phyloP scores from a whole-genome alignment of 257 asterid species.

The Fraxinus anomala region DNA sequence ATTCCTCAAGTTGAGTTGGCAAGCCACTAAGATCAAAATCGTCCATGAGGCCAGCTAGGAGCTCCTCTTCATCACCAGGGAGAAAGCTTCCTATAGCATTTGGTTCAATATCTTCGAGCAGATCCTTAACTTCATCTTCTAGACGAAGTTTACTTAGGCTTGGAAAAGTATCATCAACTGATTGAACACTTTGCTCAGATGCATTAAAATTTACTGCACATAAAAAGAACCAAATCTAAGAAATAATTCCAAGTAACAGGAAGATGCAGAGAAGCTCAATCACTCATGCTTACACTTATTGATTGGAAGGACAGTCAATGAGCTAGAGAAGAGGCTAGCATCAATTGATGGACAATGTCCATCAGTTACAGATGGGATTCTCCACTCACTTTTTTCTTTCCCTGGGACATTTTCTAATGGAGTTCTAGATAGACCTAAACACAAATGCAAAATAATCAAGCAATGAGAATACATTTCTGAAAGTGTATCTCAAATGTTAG shows the following conservation, averaged over 20 bases:
- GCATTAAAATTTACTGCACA: conserved; percentile 61
- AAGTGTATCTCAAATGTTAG: conserved; percentile 10
- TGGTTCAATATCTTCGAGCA: conserved; percentile 52
- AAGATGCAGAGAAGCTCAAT: conserved; percentile 12
- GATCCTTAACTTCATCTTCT: conserved; percentile 53
- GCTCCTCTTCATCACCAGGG: conserved; percentile 93
- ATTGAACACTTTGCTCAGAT: conserved; percentile 41
- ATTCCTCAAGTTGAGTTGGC: conserved; percentile 88
- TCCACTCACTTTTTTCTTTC: conserved; percentile 57
- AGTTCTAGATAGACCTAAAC: conserved; percentile 38
- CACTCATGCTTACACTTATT: conserved; percentile 53
- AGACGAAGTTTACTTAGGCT: conserved; percentile 40
- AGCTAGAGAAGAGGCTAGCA: conserved; percentile 84
- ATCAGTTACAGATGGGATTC: conserved; percentile 50
- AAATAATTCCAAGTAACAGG: not conserved
- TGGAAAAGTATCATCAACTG: conserved; percentile 58
- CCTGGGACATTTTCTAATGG: conserved; percentile 32
- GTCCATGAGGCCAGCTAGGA: conserved; percentile 83
- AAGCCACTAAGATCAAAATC: conserved; percentile 84
- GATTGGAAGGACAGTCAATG: conserved; percentile 70
- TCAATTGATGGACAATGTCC: conserved; percentile 54
- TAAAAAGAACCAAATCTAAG: conserved; percentile 5
- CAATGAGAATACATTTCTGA: conserved; percentile 9
- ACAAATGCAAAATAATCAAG: conserved; percentile 12
- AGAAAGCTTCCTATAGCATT: conserved; percentile 53